phyloP scores from a whole-genome alignment of 129 eudicot species.

The Mikania micrantha region DNA sequence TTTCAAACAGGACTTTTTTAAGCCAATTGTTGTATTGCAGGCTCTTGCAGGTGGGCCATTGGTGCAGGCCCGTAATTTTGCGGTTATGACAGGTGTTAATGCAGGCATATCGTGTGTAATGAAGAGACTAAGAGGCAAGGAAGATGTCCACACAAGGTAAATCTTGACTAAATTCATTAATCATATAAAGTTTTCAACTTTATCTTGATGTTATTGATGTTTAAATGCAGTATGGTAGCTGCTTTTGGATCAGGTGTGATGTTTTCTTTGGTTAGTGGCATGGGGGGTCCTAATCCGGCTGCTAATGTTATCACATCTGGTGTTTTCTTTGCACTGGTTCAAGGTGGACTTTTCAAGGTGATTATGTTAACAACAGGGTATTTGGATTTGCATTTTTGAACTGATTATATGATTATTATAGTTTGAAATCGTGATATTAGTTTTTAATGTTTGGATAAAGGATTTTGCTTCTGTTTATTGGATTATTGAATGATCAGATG shows the following conservation, averaged over 20 bases:
- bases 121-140: conserved; percentile 90
- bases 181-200: neutral
- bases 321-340: conserved; percentile 79
- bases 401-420: conserved; percentile 11
- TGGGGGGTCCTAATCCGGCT: conserved; percentile 79
- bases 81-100: conserved; percentile 86
- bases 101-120: conserved; percentile 83
- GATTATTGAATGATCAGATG: neutral
- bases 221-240: conserved; percentile 70
- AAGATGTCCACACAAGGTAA: conserved; percentile 82
- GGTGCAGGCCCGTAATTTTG: conserved; percentile 78
- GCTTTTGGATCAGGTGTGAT: conserved; percentile 91
- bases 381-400: neutral
- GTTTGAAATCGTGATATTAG: neutral
- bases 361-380: neutral
- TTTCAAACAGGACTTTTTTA: neutral
- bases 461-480: neutral
- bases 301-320: conserved; percentile 74
- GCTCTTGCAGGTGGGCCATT: conserved; percentile 92
- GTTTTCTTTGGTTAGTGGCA: conserved; percentile 89
- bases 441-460: neutral
- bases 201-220: neutral
- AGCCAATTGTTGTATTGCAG: conserved; percentile 31
- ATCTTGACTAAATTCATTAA: neutral
- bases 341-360: conserved; percentile 92